Conservation (phyloP, 83 land plant species). For the Diphasiastrum complanatum region DNA sequence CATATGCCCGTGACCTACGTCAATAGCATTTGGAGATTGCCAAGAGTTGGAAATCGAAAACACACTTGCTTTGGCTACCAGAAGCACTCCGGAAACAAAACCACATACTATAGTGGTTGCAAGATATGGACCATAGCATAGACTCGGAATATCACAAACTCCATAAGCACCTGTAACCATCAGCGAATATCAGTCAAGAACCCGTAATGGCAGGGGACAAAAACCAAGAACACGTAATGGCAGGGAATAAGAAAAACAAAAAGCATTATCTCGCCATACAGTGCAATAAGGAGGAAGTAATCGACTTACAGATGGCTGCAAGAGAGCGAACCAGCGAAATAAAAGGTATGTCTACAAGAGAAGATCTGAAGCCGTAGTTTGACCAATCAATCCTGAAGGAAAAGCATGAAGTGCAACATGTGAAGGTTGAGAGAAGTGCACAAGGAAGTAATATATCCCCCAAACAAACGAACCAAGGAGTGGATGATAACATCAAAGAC, state of each 20-base stretch:
- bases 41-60: slow-evolving; percentile 32
- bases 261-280: too few relatives aligned
- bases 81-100: slow-evolving; percentile 42
- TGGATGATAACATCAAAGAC: slow-evolving; percentile 52
- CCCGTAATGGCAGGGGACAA: too few relatives aligned
- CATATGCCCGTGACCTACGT: slow-evolving; percentile 27
- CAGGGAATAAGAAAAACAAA: too few relatives aligned
- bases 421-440: slow-evolving; percentile 47
- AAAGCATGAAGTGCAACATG: slow-evolving; percentile 47
- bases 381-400: slow-evolving; percentile 48
- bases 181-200: too few relatives aligned
- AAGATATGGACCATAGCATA: slow-evolving; percentile 75
- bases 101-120: slow-evolving; percentile 53
- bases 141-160: slow-evolving; percentile 57
- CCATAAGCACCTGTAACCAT: slow-evolving; percentile 65
- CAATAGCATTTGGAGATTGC: slow-evolving; percentile 13
- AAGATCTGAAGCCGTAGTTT: slow-evolving; percentile 58
- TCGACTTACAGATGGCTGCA: slow-evolving; percentile 58
- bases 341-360: slow-evolving; percentile 74
- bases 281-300: too few relatives aligned
- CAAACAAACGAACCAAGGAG: slow-evolving; percentile 64
- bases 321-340: slow-evolving; percentile 67
- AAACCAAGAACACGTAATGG: too few relatives aligned
- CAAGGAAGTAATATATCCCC: slow-evolving; percentile 50
- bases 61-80: slow-evolving; percentile 58